Conservation (phyloP, 192 early-diverging fungal species). For the Coemansia reversa region DNA sequence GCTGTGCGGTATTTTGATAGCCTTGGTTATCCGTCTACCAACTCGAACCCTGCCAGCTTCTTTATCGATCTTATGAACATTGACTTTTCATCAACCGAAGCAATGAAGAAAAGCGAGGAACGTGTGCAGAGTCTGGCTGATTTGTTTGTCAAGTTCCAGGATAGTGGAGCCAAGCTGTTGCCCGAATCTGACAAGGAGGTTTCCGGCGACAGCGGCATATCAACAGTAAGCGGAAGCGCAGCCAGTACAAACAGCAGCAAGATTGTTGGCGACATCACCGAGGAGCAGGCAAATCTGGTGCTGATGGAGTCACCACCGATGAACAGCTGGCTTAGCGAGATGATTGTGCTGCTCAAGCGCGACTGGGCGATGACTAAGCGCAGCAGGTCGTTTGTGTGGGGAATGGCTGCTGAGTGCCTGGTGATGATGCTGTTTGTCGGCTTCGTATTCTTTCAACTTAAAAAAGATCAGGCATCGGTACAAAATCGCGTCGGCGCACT, state of each 20-base stretch:
- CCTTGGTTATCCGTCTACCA: conserved; percentile 56
- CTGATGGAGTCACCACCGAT: conserved; percentile 18
- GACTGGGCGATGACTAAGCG: conserved; percentile 18
- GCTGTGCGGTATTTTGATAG: too few relatives aligned
- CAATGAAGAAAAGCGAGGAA: conserved; percentile 20
- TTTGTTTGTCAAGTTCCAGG: conserved; percentile 12
- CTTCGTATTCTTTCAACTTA: conserved; percentile 53
- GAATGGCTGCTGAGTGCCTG: conserved; percentile 19
- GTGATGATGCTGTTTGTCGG: conserved; percentile 49
- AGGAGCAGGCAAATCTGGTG: conserved; percentile 17
- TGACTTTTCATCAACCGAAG: conserved; percentile 35
- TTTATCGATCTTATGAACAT: conserved; percentile 60
- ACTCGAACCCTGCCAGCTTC: conserved; percentile 66
- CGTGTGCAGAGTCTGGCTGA: conserved; percentile 32
- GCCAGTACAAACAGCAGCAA: background rate
- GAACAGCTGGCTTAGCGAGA: conserved; percentile 18
- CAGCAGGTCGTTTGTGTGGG: conserved; percentile 20
- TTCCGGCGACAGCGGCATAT: background rate
- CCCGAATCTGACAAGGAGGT: background rate
- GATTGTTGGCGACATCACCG: conserved; percentile 16
- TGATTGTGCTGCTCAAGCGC: conserved; percentile 15
- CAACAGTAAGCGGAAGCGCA: background rate
- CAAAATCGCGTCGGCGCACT: conserved; percentile 51
- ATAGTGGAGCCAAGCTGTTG: background rate
- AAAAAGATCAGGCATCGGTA: conserved; percentile 28